A percentile compares a stretch with the other conserved stretches of the same genome.
These are phyloP conservation scores for Arabidopsis suecica DNA, from an alignment of 345 rosid species.

Conservation along the genomic window DNA sequence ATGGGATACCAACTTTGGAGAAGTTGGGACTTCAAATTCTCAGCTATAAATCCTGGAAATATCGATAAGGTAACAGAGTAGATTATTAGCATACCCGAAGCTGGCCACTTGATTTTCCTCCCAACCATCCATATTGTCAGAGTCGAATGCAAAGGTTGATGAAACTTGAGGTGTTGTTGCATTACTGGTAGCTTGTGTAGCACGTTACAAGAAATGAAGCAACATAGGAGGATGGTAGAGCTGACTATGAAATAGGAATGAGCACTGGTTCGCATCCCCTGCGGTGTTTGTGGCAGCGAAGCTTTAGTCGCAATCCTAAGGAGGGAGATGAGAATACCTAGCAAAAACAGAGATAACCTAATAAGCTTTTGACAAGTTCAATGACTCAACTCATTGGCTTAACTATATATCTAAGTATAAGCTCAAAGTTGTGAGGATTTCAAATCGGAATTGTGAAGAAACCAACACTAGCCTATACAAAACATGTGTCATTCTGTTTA, in stretches of 20 bases:
- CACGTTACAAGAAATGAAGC: slow-evolving; percentile 70
- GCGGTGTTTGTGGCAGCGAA: slow-evolving; percentile 70
- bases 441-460: neutral
- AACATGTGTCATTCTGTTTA: no score
- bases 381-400: neutral
- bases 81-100: slow-evolving; percentile 61
- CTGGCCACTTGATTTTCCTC: slow-evolving; percentile 63
- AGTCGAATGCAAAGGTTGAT: slow-evolving; percentile 44
- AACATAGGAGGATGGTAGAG: slow-evolving; percentile 59
- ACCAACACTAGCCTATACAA: neutral
- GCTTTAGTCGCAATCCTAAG: slow-evolving; percentile 86
- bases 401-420: no score
- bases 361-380: neutral
- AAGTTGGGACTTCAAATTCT: slow-evolving; percentile 58
- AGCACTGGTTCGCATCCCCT: slow-evolving; percentile 75
- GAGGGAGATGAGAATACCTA: slow-evolving; percentile 79
- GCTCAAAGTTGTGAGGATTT: neutral
- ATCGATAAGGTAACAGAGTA: slow-evolving; percentile 80
- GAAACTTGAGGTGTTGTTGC: slow-evolving; percentile 55
- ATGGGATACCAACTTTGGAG: slow-evolving; percentile 86
- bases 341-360: neutral
- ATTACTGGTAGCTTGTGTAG: slow-evolving; percentile 74
- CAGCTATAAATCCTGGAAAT: slow-evolving; percentile 86
- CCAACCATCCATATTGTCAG: slow-evolving; percentile 55
- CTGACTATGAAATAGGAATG: slow-evolving; percentile 81